Evolutionary conservation across 352 stramenopile genomes (phyloP).

Genomic region (Aphanomyces astaci): DNA sequence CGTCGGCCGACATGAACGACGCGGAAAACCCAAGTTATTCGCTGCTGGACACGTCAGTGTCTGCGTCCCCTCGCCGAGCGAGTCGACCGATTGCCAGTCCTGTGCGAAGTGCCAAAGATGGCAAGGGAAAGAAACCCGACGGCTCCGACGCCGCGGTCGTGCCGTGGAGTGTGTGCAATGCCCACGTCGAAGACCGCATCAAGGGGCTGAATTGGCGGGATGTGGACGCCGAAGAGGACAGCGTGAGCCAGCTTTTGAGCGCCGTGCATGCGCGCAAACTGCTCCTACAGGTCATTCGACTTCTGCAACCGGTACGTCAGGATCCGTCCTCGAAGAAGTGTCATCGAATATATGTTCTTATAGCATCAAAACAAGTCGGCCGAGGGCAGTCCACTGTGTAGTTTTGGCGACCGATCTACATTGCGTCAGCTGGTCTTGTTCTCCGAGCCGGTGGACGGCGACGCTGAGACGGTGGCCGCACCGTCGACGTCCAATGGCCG

Average conservation of each 20-base stretch:
- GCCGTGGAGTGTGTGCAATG: conserved; percentile 62
- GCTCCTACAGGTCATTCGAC: conserved; percentile 56
- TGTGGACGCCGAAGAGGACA: conserved; percentile 53
- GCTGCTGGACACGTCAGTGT: conserved; percentile 50
- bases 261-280: conserved; percentile 58
- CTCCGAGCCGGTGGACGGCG: conserved; percentile 1
- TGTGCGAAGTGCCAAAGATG: conserved; percentile 32
- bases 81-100: conserved; percentile 35
- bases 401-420: conserved; percentile 50
- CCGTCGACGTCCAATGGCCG: conserved; percentile 27
- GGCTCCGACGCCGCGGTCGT: conserved; percentile 37
- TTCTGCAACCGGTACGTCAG: conserved; percentile 26
- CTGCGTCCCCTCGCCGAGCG: conserved; percentile 26
- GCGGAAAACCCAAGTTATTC: conserved; percentile 77
- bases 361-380: conserved; percentile 30
- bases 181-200: conserved; percentile 49
- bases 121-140: conserved; percentile 25
- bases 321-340: no score
- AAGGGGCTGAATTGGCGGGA: conserved; percentile 51
- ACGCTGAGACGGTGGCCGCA: conserved; percentile 23
- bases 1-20: conserved; percentile 41
- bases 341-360: no score
- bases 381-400: conserved; percentile 35
- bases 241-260: conserved; percentile 49
- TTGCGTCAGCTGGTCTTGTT: conserved; percentile 67